Percentiles rank a stretch among this genome's conserved stretches.
phyloP scores from a whole-genome alignment of 2,329 filamentous ascomycete species.

The Tolypocladium inflatum region DNA sequence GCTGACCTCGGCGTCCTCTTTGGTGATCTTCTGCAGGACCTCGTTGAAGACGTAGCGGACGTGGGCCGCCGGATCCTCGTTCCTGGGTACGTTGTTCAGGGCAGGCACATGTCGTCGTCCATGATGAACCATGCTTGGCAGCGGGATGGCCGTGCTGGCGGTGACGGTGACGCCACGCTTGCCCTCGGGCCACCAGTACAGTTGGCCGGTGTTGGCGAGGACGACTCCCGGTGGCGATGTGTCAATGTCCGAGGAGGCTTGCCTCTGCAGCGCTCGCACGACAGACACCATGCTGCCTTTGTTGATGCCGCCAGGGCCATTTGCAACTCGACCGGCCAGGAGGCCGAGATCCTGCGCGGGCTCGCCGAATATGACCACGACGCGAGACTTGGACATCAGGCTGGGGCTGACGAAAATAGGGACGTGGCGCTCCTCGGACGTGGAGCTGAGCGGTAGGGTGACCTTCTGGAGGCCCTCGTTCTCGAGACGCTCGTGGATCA shows the following conservation, averaged over 20 bases:
- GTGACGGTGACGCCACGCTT: constrained; percentile 48
- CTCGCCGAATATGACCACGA: constrained; percentile 70
- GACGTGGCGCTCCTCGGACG: constrained; percentile 44
- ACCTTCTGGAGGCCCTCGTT: constrained; percentile 49
- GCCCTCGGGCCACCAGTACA: constrained; percentile 63
- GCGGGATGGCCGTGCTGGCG: constrained; percentile 49
- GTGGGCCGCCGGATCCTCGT: constrained; percentile 50
- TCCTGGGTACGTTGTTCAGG: constrained; percentile 54
- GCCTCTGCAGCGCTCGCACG: constrained; percentile 34
- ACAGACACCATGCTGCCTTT: constrained; percentile 62
- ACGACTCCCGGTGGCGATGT: constrained; percentile 49
- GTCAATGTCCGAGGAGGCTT: constrained; percentile 23
- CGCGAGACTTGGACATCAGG: constrained; percentile 41
- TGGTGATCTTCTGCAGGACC: constrained; percentile 42
- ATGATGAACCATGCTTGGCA: constrained; percentile 52
- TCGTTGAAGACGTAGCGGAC: constrained; percentile 56
- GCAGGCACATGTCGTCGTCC: constrained; percentile 39
- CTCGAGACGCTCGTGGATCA: constrained; percentile 54
- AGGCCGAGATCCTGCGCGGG: constrained; percentile 62
- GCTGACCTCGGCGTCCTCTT: constrained; percentile 47
- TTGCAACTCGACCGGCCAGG: constrained; percentile 59
- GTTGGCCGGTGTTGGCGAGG: constrained; percentile 68
- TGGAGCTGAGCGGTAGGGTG: constrained; percentile 48
- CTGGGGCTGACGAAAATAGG: constrained; percentile 53
- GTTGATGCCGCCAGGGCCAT: constrained; percentile 55